phyloP scores from a whole-genome alignment of 2,329 filamentous ascomycete genomes.

The Fusarium xylarioides region DNA sequence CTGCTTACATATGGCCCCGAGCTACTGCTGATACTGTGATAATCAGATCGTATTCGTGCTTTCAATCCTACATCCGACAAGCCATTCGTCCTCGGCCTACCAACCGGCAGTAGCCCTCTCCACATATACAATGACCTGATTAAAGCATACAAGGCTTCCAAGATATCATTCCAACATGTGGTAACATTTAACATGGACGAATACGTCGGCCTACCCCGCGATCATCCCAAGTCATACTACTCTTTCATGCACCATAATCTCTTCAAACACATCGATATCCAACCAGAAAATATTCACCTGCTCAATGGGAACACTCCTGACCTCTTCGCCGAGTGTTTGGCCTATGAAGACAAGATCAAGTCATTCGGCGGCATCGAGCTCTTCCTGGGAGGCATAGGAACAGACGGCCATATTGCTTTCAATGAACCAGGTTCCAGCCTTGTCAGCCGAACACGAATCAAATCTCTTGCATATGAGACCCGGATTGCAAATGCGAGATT shows the following conservation, averaged over 20 bases:
- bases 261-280: constrained; percentile 6
- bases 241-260: constrained; percentile 9
- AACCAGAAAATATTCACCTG: not conserved
- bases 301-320: not conserved
- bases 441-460: not conserved
- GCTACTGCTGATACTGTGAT: not conserved
- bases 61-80: not conserved
- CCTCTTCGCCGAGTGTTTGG: not conserved
- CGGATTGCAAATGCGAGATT: constrained; percentile 1
- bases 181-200: constrained; percentile 16
- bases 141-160: not conserved
- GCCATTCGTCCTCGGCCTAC: constrained; percentile 6
- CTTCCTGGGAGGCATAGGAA: constrained; percentile 8
- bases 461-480: constrained; percentile 13
- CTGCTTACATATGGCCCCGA: not conserved
- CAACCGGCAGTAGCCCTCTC: not conserved
- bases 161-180: constrained; percentile 11
- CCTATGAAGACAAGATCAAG: constrained; percentile 3
- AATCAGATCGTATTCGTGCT: not conserved
- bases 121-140: constrained; percentile 1
- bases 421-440: constrained; percentile 8
- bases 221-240: constrained; percentile 2
- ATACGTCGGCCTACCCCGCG: constrained; percentile 3
- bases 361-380: not conserved
- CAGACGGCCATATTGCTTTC: constrained; percentile 4